phyloP scores from a whole-genome alignment of 225 moss, liverwort and hornwort species.

The Physcomitrellopsis africana region DNA sequence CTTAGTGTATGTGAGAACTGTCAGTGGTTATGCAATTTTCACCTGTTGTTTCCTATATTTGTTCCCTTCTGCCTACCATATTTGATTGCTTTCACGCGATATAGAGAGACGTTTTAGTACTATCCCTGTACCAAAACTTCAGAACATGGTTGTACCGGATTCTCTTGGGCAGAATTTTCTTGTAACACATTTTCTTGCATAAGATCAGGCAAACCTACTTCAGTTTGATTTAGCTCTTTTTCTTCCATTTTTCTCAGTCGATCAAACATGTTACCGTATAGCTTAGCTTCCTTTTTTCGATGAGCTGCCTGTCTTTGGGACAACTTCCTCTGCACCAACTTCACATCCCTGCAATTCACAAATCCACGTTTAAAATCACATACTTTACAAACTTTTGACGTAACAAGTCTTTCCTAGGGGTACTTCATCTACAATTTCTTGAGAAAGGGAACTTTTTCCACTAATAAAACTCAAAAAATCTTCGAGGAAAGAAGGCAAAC shows the following conservation, averaged over 20 bases:
- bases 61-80: not conserved
- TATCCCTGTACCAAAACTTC: conserved; percentile 34
- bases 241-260: conserved; percentile 83
- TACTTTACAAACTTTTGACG: not conserved
- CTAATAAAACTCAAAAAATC: not conserved
- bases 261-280: conserved; percentile 90
- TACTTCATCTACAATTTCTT: not conserved
- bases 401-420: not conserved
- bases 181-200: conserved; percentile 1
- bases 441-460: not conserved
- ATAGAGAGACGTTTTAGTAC: not conserved
- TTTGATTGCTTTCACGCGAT: not conserved
- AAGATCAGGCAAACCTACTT: conserved; percentile 19
- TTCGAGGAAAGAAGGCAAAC: not conserved
- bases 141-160: conserved; percentile 15
- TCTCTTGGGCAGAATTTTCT: conserved; percentile 23
- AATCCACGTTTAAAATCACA: not conserved
- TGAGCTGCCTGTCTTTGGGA: conserved; percentile 67
- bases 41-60: not conserved
- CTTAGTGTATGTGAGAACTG: not conserved
- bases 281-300: conserved; percentile 78
- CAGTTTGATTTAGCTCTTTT: conserved; percentile 44
- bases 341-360: conserved; percentile 43
- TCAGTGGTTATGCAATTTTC: not conserved
- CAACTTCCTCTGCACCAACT: conserved; percentile 57